These are phyloP conservation scores for Thuidium tamariscinum DNA, from an alignment of 225 moss, liverwort and hornwort species.

Conservation along the genomic window DNA sequence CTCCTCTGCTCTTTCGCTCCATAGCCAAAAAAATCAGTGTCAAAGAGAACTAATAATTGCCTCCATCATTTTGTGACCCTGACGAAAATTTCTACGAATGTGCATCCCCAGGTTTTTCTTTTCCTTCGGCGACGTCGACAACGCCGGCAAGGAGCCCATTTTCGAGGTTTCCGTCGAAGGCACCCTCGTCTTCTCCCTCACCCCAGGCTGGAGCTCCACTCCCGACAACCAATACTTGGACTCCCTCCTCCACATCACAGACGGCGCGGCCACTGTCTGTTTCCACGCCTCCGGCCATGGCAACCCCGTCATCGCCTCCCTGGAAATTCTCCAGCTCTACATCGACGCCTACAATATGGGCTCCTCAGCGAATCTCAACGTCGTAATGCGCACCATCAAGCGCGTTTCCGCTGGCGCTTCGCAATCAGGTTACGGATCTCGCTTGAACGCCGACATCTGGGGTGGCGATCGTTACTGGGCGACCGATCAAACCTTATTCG, in stretches of 20 bases:
- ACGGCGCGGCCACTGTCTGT: conserved; percentile 68
- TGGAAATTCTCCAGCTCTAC: conserved; percentile 73
- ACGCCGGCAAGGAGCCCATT: conserved; percentile 49
- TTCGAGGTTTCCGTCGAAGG: conserved; percentile 96
- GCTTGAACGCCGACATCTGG: conserved; percentile 67
- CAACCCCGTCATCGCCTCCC: conserved; percentile 57
- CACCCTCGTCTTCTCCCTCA: conserved; percentile 50
- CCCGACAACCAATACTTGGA: conserved; percentile 62
- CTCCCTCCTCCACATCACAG: conserved; percentile 62
- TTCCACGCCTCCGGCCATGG: conserved; percentile 86
- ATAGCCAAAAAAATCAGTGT: neutral
- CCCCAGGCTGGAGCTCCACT: conserved; percentile 49
- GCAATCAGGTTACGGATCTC: conserved; percentile 57
- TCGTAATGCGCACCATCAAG: conserved; percentile 39
- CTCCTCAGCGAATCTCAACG: conserved; percentile 15
- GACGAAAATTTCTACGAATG: neutral
- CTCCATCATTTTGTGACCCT: neutral
- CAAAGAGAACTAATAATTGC: too few relatives aligned
- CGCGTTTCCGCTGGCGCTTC: conserved; percentile 71
- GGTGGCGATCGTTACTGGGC: conserved; percentile 98
- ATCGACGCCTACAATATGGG: conserved; percentile 84
- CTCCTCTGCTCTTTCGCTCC: neutral
- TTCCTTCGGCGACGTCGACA: conserved; percentile 44
- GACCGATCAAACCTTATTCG: conserved; percentile 40
- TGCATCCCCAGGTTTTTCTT: conserved; percentile 35